Evolutionary conservation across 139 green algal genomes (phyloP).

Genomic region (Pseudopediastrum boryanum): DNA sequence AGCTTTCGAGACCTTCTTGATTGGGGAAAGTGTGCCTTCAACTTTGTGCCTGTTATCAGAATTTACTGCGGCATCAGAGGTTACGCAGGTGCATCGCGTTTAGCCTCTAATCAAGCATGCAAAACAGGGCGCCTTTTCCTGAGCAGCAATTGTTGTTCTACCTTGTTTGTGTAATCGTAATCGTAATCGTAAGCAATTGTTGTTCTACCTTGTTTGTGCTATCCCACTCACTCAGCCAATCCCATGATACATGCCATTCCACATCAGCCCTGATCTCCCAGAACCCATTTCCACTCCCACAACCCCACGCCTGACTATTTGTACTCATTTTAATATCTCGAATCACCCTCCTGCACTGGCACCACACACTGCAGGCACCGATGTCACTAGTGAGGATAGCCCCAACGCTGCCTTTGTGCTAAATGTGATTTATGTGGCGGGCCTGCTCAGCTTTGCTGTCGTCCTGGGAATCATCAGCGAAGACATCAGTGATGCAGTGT

Average conservation of each 20-base stretch:
- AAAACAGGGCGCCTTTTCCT: no score
- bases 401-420: constrained; percentile 18
- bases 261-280: background rate
- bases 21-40: no score
- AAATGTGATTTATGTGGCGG: constrained; percentile 29
- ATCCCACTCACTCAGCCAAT: no score
- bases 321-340: no score
- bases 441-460: constrained; percentile 53
- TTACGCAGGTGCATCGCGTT: no score
- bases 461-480: constrained; percentile 53
- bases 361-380: constrained; percentile 21
- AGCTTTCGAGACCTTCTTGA: no score
- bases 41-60: no score
- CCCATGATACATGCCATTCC: background rate
- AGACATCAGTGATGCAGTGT: constrained; percentile 55
- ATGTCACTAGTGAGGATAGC: constrained; percentile 22
- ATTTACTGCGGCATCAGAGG: no score
- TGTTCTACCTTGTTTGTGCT: background rate
- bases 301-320: background rate
- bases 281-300: background rate
- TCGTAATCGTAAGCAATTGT: background rate
- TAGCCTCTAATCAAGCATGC: no score
- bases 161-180: no score
- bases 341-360: no score
- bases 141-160: no score